phyloP scores from a whole-genome alignment of 768 basidiomycete species.

The Lentinula aciculospora region DNA sequence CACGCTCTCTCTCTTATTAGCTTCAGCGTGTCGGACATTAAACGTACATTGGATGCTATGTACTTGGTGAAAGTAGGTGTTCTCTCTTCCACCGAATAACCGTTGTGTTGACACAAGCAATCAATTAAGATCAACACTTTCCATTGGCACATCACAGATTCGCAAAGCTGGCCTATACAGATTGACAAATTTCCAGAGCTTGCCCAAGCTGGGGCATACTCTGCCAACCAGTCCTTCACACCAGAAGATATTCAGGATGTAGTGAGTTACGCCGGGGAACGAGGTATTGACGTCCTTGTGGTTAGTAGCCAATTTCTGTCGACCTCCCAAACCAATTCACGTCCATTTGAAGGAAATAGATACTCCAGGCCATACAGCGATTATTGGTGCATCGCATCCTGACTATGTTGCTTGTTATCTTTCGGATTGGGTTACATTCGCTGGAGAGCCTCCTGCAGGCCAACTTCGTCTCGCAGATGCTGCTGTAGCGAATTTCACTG shows the following conservation, averaged over 20 bases:
- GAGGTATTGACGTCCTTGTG: constrained; percentile 68
- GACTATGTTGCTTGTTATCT: constrained; percentile 67
- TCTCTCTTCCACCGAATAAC: not conserved
- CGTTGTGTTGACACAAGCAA: too few relatives aligned
- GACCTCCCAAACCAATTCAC: not conserved
- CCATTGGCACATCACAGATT: constrained; percentile 84
- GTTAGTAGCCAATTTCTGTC: constrained; percentile 17
- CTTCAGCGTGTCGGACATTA: not conserved
- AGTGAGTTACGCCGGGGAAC: constrained; percentile 65
- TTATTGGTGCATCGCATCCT: constrained; percentile 60
- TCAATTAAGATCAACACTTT: constrained; percentile 57
- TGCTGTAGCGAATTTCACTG: constrained; percentile 55
- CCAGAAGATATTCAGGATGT: constrained; percentile 52
- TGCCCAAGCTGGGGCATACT: constrained; percentile 64
- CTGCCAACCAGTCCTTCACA: constrained; percentile 45
- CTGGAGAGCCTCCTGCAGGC: constrained; percentile 75
- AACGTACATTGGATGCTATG: constrained; percentile 69
- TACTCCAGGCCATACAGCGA: constrained; percentile 76
- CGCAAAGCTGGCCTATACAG: constrained; percentile 74
- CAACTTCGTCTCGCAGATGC: constrained; percentile 70
- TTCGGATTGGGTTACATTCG: constrained; percentile 49
- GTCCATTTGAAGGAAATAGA: constrained; percentile 58
- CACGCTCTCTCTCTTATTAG: not conserved
- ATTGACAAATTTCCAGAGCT: constrained; percentile 58
- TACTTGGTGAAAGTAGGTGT: constrained; percentile 56